phyloP scores from a whole-genome alignment of 768 basidiomycete genomes.

The Termitomyces sp. region DNA sequence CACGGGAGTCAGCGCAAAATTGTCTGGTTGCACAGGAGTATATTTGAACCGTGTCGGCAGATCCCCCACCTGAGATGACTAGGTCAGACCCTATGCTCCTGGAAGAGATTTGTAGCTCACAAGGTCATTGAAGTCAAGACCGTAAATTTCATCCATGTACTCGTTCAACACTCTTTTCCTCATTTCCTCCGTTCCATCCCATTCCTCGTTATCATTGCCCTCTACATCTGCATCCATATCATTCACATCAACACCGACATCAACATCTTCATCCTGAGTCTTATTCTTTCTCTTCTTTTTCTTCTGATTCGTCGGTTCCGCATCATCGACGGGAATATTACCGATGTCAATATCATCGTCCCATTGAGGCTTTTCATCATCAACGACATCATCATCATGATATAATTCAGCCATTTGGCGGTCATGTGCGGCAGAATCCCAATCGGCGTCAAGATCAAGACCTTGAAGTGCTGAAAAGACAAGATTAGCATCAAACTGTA shows the following conservation, averaged over 20 bases:
- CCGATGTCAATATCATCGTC: conserved; percentile 83
- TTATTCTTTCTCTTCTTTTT: conserved; percentile 44
- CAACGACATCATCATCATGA: conserved; percentile 37
- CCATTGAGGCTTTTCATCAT: conserved; percentile 73
- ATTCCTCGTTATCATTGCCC: conserved; percentile 55
- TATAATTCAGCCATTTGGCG: conserved; percentile 76
- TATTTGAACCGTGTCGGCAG: conserved; percentile 94
- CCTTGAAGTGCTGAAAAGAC: conserved; percentile 45
- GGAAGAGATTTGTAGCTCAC: conserved; percentile 37
- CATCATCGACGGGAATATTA: conserved; percentile 45
- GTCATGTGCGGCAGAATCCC: conserved; percentile 86
- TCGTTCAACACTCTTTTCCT: conserved; percentile 76
- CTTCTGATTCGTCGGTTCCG: conserved; percentile 36
- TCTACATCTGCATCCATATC: conserved; percentile 41
- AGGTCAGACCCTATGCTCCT: conserved; percentile 3
- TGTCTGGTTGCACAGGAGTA: conserved; percentile 53
- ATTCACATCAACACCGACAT: conserved; percentile 56
- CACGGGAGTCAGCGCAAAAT: conserved; percentile 67
- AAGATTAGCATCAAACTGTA: background rate
- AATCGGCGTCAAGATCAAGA: conserved; percentile 87
- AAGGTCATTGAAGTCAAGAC: conserved; percentile 93
- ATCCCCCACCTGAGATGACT: conserved; percentile 62
- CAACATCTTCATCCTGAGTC: conserved; percentile 32
- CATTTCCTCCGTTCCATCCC: conserved; percentile 90
- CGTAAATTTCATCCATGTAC: conserved; percentile 90